These are phyloP conservation scores for Phragmites australis DNA, from an alignment of 176 grass and related monocot genomes.

Conservation along the genomic window DNA sequence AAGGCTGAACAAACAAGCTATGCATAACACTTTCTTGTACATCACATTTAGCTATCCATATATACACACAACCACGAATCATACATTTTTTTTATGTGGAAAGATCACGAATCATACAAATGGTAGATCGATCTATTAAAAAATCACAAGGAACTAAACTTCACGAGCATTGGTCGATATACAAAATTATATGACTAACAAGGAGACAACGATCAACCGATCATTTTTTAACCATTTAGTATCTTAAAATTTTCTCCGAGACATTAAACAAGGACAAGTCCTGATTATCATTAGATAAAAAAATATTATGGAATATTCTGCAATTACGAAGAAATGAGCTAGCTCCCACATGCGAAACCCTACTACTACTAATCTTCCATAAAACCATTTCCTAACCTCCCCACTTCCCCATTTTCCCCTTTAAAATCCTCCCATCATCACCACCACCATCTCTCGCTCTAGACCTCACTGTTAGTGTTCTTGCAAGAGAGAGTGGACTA, in stretches of 20 bases:
- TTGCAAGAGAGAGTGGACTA: neutral
- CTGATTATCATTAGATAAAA: constrained; percentile 20
- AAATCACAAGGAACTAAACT: neutral
- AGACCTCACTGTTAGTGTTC: constrained; percentile 2
- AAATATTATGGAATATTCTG: constrained; percentile 36
- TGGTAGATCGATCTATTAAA: neutral
- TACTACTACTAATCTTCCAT: neutral
- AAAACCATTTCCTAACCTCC: constrained; percentile 18
- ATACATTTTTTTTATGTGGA: no score
- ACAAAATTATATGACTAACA: neutral
- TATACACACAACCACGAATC: neutral
- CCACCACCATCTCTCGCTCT: constrained; percentile 15
- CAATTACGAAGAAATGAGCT: constrained; percentile 35
- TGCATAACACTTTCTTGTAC: neutral
- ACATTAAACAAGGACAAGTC: constrained; percentile 22
- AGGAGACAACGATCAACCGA: constrained; percentile 10
- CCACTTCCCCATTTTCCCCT: constrained; percentile 17
- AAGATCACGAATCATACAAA: constrained; percentile 15
- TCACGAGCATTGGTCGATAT: neutral
- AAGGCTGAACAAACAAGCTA: constrained; percentile 35
- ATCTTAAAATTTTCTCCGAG: neutral
- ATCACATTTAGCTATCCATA: constrained; percentile 3
- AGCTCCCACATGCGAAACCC: constrained; percentile 27
- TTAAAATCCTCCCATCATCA: constrained; percentile 35
- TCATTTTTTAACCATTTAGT: neutral